phyloP scores from a whole-genome alignment of 2,329 filamentous ascomycete genomes.

The Diaporthe humulicola region DNA sequence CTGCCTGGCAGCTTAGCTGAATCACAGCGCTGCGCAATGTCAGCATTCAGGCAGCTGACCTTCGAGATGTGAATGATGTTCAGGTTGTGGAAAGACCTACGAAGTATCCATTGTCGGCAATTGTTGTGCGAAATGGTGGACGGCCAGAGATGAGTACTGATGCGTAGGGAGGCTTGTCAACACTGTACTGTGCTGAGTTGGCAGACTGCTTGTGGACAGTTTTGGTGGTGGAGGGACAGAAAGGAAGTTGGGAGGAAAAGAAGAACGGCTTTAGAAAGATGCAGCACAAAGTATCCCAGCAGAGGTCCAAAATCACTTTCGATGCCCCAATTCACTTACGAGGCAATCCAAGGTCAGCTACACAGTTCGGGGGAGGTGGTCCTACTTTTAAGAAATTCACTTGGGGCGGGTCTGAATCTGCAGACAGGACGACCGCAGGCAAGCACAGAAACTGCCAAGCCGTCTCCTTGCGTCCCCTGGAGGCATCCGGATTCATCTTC shows the following conservation, averaged over 20 bases:
- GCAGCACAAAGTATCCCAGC: neutral
- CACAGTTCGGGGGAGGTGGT: too few species aligned
- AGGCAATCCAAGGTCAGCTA: neutral
- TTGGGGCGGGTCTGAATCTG: neutral
- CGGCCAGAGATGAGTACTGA: neutral
- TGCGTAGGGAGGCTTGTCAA: neutral
- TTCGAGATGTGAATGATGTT: too few species aligned
- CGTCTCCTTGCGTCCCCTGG: neutral
- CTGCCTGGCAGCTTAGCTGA: constrained; percentile 23
- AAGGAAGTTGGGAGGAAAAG: neutral
- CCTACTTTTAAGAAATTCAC: neutral
- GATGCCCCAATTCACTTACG: neutral
- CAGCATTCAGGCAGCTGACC: neutral
- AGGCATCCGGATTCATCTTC: neutral
- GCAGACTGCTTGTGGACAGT: too few species aligned
- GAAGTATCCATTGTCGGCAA: neutral
- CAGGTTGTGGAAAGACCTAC: neutral
- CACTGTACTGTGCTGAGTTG: too few species aligned
- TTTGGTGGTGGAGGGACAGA: too few species aligned
- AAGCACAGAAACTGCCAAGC: neutral
- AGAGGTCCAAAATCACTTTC: too few species aligned
- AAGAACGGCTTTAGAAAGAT: neutral
- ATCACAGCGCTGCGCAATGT: constrained; percentile 1
- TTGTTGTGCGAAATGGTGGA: too few species aligned
- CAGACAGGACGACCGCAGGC: neutral